Base-by-base conservation (phyloP, 192 early-diverging fungal genomes). In the Coemansia sp. region DNA sequence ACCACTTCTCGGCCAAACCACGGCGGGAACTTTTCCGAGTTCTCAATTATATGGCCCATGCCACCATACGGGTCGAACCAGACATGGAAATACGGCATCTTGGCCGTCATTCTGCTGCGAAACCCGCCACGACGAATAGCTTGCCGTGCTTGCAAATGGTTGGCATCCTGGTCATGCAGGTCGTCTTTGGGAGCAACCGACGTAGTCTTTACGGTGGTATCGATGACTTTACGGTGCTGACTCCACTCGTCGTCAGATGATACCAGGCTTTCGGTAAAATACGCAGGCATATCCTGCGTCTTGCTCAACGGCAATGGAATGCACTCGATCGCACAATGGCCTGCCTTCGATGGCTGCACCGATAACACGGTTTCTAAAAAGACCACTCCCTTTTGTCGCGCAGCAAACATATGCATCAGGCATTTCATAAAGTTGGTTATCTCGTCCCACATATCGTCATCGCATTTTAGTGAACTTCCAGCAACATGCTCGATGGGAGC, bases 381-480 rank as follows among this genome's bases (percentile, higher is more conserved):
- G 5, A 97, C 66, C 1, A 90, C 84, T 13, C 83, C 83, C 54
- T 83, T 75, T 21, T 82, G 78, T 30, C 84, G 55, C 6, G 72
- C 87, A 9, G 82, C 86, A 69, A 91, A 91, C 91, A 96, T 94
- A 50, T 82, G 84, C 46, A 93, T 87, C 39, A 99, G 68, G 59
- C 87, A 91, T 61, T 99, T 99, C 86, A 92, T 87, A 71, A 99
- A 99, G 61, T 97, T 99, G 62, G 83, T 61, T 30, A 99, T 92
- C 67, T 99, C 96, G 44, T 88, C 88, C 94, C 94, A 97, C 11
- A 79, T 80, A 57, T 91, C 91, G 52, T 99, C 94, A 44, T 95
- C 92, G 44, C 86, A 89, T 59, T 91, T 88, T 28, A 99, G 70
- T 11, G 87, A 91, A 6, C 89, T 88, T 11, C 75, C 75, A 0